Base-by-base conservation (phyloP, 768 basidiomycete genomes). In the Erythrobasidium yunnanense region DNA sequence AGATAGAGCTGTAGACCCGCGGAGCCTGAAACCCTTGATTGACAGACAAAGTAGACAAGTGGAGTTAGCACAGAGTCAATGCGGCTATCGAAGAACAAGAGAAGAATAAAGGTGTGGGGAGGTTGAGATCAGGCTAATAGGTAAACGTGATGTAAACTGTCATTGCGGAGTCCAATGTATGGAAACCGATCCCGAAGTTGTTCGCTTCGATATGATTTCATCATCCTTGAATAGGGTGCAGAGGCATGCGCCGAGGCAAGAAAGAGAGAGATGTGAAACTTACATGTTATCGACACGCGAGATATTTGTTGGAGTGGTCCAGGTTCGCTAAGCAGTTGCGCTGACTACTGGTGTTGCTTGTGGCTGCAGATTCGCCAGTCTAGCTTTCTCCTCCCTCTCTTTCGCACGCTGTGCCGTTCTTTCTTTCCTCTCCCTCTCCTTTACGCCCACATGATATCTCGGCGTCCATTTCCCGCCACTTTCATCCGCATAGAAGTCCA, bases 401-500 rank as follows among this genome's bases (percentile, higher is more conserved):
- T 38, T 67, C 47, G n/a, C 27, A 25, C 58, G 22, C 47, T 63
- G n/a, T 49, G 33, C 66, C 35, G 34, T 65, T 42, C 29, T 51
- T n/a, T n/a, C n/a, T 42, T 25, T 65, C 5, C 66, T 27, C 23
- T 27, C 60, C 62, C 27, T 30, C 54, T 54, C 56, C 34, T 53
- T 34, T 33, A 29, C 30, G 15, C 55, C 68, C 15, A 68, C 49
- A 20, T 62, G 62, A 38, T 42, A 66, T 22, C 69, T 33, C 23
- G 73, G 73, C 46, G 73, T 74, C 73, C 73, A 74, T n/a, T 65
- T 60, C 4, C 73, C 73, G 13, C 66, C n/a, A 17, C 67, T 66
- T 47, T 68, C 53, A 34, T 74, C 87, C 32, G 82, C 81, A 70
- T 97, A 99, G 76, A 97, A 99, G 76, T 99, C 88, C 95, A 99